These are phyloP conservation scores for Beauveria bassiana DNA, from an alignment of 2,329 filamentous ascomycete genomes.

Conservation along the genomic window DNA sequence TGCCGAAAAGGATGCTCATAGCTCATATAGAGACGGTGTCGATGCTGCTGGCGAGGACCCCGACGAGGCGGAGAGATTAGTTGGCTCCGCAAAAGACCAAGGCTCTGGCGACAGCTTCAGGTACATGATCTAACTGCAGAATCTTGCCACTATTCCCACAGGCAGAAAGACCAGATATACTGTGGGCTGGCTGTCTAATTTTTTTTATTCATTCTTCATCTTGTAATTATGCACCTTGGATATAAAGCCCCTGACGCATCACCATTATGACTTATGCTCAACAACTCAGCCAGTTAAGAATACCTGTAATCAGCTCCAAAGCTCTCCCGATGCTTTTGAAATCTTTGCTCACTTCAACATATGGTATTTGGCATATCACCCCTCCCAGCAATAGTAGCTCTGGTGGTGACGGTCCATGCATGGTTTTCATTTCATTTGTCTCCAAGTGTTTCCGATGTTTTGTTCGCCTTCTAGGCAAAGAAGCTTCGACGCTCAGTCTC, in stretches of 20 bases:
- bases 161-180: background rate
- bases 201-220: background rate
- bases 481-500: constrained; percentile 20
- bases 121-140: constrained; percentile 36
- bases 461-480: constrained; percentile 21
- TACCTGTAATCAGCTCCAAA: background rate
- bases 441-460: constrained; percentile 18
- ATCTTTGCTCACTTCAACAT: constrained; percentile 27
- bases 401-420: constrained; percentile 12
- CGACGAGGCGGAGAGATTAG: constrained; percentile 33
- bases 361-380: constrained; percentile 25
- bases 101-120: constrained; percentile 27
- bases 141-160: background rate
- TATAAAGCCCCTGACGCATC: background rate
- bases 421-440: constrained; percentile 19
- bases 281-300: background rate
- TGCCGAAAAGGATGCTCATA: constrained; percentile 27
- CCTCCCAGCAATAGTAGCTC: constrained; percentile 28
- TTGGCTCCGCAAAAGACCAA: constrained; percentile 23
- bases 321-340: constrained; percentile 1
- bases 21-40: constrained; percentile 2
- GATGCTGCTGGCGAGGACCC: background rate
- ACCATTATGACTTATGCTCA: constrained; percentile 4
- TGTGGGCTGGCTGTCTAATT: background rate
- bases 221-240: constrained; percentile 6